Percentiles rank a stretch among this genome's conserved stretches.
phyloP scores from a whole-genome alignment of 1,284 basidiomycete species.

The Coniophora puteana region DNA sequence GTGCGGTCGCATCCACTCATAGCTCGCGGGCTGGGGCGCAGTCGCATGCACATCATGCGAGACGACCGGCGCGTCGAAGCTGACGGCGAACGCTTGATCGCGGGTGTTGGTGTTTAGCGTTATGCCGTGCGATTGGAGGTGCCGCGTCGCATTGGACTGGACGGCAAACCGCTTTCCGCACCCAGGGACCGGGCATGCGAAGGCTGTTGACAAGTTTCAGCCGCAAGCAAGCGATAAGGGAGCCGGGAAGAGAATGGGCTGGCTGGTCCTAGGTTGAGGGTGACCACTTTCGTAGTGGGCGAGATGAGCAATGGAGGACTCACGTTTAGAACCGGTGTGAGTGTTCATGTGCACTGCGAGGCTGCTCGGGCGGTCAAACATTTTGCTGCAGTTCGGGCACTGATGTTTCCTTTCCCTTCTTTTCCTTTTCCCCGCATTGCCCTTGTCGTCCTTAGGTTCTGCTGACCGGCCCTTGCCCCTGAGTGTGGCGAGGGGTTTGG shows the following conservation, averaged over 20 bases:
- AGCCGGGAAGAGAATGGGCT: background rate
- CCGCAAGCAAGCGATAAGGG: constrained; percentile 8
- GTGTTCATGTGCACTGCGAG: constrained; percentile 65
- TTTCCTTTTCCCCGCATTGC: no score
- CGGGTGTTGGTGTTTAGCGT: constrained; percentile 12
- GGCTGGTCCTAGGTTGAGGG: no score
- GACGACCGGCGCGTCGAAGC: constrained; percentile 43
- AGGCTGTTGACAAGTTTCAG: constrained; percentile 41
- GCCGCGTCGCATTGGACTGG: constrained; percentile 58
- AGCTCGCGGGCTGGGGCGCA: constrained; percentile 35
- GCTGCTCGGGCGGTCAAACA: constrained; percentile 61
- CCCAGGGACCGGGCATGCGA: constrained; percentile 41
- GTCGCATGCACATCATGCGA: constrained; percentile 39
- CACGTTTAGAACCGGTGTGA: constrained; percentile 63
- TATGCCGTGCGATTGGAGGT: constrained; percentile 52
- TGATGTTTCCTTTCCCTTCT: no score
- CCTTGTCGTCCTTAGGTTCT: no score
- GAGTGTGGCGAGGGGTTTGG: no score
- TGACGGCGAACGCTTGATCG: constrained; percentile 35
- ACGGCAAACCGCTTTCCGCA: constrained; percentile 57
- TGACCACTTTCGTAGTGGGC: no score
- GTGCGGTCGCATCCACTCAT: constrained; percentile 46
- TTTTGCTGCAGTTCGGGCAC: constrained; percentile 51
- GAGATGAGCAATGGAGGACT: constrained; percentile 9
- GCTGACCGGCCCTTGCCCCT: no score